phyloP scores from a whole-genome alignment of 352 stramenopile genomes.

The Globisporangium orthogonon region DNA sequence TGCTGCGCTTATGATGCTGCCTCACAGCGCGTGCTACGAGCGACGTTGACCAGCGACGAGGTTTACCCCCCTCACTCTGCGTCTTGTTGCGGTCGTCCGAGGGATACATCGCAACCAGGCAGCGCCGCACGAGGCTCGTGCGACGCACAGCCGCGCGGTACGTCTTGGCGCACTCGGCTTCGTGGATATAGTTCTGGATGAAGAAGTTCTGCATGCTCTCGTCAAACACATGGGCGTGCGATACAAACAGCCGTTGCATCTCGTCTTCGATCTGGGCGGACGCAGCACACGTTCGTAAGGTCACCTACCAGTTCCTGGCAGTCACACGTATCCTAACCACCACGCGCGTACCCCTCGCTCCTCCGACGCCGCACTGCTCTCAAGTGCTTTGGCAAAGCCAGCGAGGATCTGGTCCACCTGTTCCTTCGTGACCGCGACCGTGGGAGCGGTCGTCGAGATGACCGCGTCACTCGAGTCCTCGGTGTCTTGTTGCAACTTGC shows the following conservation, averaged over 20 bases:
- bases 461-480: background rate
- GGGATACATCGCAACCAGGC: constrained; percentile 67
- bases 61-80: constrained; percentile 14
- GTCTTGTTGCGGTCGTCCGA: constrained; percentile 17
- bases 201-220: constrained; percentile 84
- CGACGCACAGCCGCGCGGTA: constrained; percentile 60
- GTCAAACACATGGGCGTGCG: constrained; percentile 79
- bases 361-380: constrained; percentile 29
- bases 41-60: constrained; percentile 29
- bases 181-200: constrained; percentile 83
- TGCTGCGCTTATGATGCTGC: constrained; percentile 23
- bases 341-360: constrained; percentile 26
- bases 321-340: background rate
- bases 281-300: background rate
- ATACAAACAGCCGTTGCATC: constrained; percentile 69
- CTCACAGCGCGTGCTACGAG: constrained; percentile 19
- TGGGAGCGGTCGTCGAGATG: constrained; percentile 18
- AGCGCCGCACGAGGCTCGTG: constrained; percentile 68
- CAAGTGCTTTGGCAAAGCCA: constrained; percentile 50
- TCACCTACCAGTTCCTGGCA: background rate
- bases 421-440: constrained; percentile 32
- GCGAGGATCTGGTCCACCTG: constrained; percentile 56
- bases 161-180: constrained; percentile 58
- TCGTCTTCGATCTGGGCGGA: constrained; percentile 38
- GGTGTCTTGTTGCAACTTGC: constrained; percentile 38